Percentiles rank a stretch among this genome's conserved stretches.
These are phyloP conservation scores for Lasiosphaeriaceae sp. DNA, from an alignment of 495 filamentous ascomycete genomes.

Conservation along the genomic window DNA sequence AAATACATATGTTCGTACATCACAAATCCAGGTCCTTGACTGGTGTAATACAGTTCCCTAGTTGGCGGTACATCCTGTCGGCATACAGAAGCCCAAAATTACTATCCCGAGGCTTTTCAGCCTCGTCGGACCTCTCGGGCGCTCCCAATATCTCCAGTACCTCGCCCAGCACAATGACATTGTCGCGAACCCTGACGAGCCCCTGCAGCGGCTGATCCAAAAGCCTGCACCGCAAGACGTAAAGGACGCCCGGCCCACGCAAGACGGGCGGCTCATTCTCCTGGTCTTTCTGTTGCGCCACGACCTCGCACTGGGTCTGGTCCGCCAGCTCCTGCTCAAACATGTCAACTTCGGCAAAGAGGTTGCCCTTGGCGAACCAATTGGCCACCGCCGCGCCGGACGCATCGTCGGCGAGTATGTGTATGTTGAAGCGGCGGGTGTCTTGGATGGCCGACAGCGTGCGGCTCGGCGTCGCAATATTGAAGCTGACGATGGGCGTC, in stretches of 20 bases:
- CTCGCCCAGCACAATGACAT: constrained; percentile 54
- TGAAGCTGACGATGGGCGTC: constrained; percentile 70
- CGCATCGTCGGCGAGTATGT: constrained; percentile 41
- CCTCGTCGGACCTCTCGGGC: constrained; percentile 1
- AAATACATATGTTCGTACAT: no score
- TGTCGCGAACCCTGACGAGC: constrained; percentile 45
- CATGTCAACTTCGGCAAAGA: constrained; percentile 19
- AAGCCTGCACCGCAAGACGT: constrained; percentile 39
- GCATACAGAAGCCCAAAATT: constrained; percentile 39
- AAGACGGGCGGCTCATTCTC: constrained; percentile 22
- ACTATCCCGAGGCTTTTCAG: background rate
- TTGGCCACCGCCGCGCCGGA: constrained; percentile 42
- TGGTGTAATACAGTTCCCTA: constrained; percentile 30
- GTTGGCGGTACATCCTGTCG: constrained; percentile 38
- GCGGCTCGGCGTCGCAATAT: constrained; percentile 68
- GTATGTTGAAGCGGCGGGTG: constrained; percentile 43
- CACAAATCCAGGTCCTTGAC: background rate
- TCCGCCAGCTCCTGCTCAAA: constrained; percentile 27
- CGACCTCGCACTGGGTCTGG: constrained; percentile 20
- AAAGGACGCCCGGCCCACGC: constrained; percentile 36
- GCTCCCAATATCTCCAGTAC: constrained; percentile 39
- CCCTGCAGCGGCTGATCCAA: constrained; percentile 28
- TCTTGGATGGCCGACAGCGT: constrained; percentile 59
- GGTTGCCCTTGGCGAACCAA: constrained; percentile 39
- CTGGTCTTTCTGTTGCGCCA: background rate